A percentile compares a stretch with the other conserved stretches of the same genome.
phyloP scores from a whole-genome alignment of 2,329 filamentous ascomycete genomes.

The Dothidotthia symphoricarpi region DNA sequence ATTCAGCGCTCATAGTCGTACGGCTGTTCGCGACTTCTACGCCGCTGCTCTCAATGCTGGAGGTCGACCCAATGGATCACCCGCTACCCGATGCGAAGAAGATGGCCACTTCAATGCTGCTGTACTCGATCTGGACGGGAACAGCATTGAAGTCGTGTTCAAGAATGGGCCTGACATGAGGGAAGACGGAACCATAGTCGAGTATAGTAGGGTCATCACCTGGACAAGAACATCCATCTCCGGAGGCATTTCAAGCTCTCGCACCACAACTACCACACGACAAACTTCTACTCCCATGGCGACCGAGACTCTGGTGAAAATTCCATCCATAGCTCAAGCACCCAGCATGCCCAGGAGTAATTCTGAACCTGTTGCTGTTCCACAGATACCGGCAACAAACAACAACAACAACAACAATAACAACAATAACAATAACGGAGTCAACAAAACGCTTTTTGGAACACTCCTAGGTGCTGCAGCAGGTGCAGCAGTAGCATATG shows the following conservation, averaged over 20 bases:
- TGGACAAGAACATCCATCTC: conserved; percentile 36
- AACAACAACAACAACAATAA: conserved; percentile 25
- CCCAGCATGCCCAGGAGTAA: conserved; percentile 31
- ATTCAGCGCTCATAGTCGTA: conserved; percentile 65
- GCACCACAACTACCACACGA: conserved; percentile 24
- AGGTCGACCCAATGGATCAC: conserved; percentile 58
- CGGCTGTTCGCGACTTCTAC: conserved; percentile 70
- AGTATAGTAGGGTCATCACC: conserved; percentile 48
- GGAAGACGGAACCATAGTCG: conserved; percentile 43
- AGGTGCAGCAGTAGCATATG: conserved; percentile 73
- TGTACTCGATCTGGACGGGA: conserved; percentile 76
- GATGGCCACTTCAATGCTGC: conserved; percentile 62
- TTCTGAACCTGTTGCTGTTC: conserved; percentile 33
- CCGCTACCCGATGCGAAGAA: conserved; percentile 53
- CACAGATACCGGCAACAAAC: conserved; percentile 28
- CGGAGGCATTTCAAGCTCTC: conserved; percentile 32
- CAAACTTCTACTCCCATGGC: conserved; percentile 25
- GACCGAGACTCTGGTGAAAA: conserved; percentile 25
- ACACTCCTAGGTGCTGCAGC: conserved; percentile 77
- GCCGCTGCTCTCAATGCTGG: conserved; percentile 65
- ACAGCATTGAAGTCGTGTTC: conserved; percentile 77
- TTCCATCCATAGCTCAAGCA: conserved; percentile 15
- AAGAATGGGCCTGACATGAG: conserved; percentile 44
- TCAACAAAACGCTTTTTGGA: conserved; percentile 66
- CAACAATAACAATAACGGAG: too few species aligned